Conservation (phyloP, 257 asterid genomes). For the Fraxinus excelsior region DNA sequence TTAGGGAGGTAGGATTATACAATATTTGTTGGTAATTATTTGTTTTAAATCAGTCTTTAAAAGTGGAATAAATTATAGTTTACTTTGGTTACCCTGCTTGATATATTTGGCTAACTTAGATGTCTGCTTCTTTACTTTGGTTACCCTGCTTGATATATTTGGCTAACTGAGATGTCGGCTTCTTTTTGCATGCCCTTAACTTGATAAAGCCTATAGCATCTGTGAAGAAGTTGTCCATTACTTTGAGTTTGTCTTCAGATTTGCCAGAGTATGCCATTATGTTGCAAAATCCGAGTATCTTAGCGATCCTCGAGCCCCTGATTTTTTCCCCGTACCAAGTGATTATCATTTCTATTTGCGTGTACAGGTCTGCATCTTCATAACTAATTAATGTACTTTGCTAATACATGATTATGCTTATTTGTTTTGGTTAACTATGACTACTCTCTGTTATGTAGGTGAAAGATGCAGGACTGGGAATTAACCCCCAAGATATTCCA, state of each 20-base stretch:
- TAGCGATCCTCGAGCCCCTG: constrained; percentile 79
- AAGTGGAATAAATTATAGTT: background rate
- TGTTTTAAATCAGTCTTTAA: constrained; percentile 9
- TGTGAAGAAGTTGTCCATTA: constrained; percentile 69
- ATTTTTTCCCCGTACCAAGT: constrained; percentile 67
- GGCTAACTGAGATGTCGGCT: no score
- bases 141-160: constrained; percentile 19
- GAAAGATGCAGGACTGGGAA: constrained; percentile 90
- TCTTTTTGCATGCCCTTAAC: constrained; percentile 57
- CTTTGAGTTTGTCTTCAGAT: constrained; percentile 69
- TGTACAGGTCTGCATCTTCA: constrained; percentile 64
- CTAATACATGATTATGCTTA: background rate
- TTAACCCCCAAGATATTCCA: constrained; percentile 84
- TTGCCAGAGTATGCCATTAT: constrained; percentile 71
- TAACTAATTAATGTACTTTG: constrained; percentile 10
- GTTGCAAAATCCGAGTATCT: constrained; percentile 75
- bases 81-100: constrained; percentile 11
- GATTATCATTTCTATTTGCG: constrained; percentile 85
- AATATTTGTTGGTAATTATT: background rate
- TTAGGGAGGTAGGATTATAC: constrained; percentile 65
- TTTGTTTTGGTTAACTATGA: constrained; percentile 6
- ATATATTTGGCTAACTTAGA: constrained; percentile 26
- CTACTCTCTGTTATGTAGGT: constrained; percentile 49
- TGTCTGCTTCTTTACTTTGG: constrained; percentile 17
- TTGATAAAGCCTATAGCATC: constrained; percentile 88